These are phyloP conservation scores for Mycena chlorophos DNA, from an alignment of 768 basidiomycete genomes.

Conservation along the genomic window DNA sequence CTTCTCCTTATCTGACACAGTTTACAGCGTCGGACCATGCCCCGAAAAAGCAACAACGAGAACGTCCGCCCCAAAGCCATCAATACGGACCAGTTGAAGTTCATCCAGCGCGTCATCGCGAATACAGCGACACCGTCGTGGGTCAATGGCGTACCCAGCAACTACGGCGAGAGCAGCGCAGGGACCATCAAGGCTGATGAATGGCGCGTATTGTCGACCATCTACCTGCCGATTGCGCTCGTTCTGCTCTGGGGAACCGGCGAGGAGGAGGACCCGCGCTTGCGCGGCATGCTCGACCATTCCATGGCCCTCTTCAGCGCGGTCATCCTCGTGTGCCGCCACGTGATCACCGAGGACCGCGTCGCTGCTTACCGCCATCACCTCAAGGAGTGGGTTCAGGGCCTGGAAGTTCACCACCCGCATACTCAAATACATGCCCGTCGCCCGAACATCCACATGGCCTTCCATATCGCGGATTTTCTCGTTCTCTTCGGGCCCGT, in stretches of 20 bases:
- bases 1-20: too few species aligned
- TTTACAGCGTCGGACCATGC: background rate
- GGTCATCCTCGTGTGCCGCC: background rate
- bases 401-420: background rate
- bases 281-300: background rate
- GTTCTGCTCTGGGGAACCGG: slow-evolving; percentile 8
- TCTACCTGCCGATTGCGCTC: slow-evolving; percentile 8
- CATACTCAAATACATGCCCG: background rate
- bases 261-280: slow-evolving; percentile 24
- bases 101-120: background rate
- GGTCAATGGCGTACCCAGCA: background rate
- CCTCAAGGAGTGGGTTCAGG: background rate
- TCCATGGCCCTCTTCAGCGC: background rate
- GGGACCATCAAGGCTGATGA: slow-evolving; percentile 30
- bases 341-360: background rate
- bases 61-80: background rate
- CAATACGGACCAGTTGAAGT: background rate
- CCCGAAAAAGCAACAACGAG: background rate
- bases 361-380: background rate
- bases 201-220: slow-evolving; percentile 19
- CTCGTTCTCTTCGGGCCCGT: slow-evolving; percentile 34
- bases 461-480: slow-evolving; percentile 35
- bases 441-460: slow-evolving; percentile 25
- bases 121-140: background rate
- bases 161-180: slow-evolving; percentile 5